Conservation (phyloP, 768 basidiomycete species). For the Tylopilus plumbeoviolaceoides region DNA sequence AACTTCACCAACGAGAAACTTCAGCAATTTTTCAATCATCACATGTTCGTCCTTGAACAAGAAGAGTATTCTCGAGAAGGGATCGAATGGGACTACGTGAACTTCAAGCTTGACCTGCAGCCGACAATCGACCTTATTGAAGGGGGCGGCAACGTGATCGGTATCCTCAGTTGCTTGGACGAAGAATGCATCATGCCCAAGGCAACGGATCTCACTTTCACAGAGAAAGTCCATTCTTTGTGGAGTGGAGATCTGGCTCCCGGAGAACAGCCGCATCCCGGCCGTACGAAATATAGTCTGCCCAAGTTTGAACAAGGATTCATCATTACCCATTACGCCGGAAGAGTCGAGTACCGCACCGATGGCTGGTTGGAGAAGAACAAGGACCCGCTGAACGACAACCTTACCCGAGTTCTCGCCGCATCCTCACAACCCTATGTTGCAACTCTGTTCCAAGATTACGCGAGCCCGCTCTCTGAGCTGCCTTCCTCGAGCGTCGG, state of each 20-base stretch:
- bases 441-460: conserved; percentile 81
- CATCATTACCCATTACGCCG: conserved; percentile 93
- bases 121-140: conserved; percentile 99
- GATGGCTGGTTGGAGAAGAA: conserved; percentile 99
- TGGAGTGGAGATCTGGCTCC: conserved; percentile 51
- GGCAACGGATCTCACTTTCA: conserved; percentile 92
- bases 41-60: conserved; percentile 99
- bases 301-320: conserved; percentile 92
- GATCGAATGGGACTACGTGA: conserved; percentile 97
- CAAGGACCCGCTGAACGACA: conserved; percentile 97
- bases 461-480: conserved; percentile 42
- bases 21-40: conserved; percentile 98
- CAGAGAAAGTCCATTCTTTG: conserved; percentile 80
- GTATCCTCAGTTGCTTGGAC: conserved; percentile 89
- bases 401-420: conserved; percentile 84
- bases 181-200: conserved; percentile 99
- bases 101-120: conserved; percentile 95
- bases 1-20: conserved; percentile 99
- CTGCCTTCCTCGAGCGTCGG: conserved; percentile 33
- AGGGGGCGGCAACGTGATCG: conserved; percentile 64
- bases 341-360: conserved; percentile 93
- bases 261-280: conserved; percentile 58
- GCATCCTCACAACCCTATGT: conserved; percentile 80
- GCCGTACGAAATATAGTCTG: conserved; percentile 79
- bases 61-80: conserved; percentile 96